These are phyloP conservation scores for Galeopsis tetrahit DNA, from an alignment of 257 asterid species.

Conservation along the genomic window DNA sequence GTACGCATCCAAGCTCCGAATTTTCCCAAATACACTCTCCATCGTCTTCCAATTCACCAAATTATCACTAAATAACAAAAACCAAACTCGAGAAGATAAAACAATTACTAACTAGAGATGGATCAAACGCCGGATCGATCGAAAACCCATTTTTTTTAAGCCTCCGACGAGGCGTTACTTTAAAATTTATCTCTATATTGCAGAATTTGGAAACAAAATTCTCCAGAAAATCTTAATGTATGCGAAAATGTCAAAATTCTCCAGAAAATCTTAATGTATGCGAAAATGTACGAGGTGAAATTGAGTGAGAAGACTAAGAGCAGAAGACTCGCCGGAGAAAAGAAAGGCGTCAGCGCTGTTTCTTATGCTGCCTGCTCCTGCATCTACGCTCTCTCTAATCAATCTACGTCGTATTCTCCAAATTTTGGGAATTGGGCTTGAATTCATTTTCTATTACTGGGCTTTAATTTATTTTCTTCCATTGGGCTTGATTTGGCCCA, in stretches of 20 bases:
- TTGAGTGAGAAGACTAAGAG: conserved; percentile 28
- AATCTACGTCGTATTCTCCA: background rate
- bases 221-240: background rate
- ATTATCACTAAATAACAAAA: conserved; percentile 8
- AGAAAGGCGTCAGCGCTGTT: conserved; percentile 36
- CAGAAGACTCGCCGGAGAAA: conserved; percentile 44
- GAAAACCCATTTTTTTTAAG: conserved; percentile 18
- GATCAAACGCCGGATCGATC: conserved; percentile 39
- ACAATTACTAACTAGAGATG: background rate
- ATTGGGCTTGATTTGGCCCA: background rate
- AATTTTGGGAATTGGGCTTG: background rate
- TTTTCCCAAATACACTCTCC: conserved; percentile 70
- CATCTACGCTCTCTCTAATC: background rate
- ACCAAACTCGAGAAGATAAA: conserved; percentile 3
- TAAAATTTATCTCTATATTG: conserved; percentile 14
- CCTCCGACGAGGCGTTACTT: conserved; percentile 33
- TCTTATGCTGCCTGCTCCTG: conserved; percentile 35
- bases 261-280: background rate
- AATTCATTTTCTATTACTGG: background rate
- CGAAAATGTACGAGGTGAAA: conserved; percentile 6
- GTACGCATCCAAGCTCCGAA: conserved; percentile 84
- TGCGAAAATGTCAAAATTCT: background rate
- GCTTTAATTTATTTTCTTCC: background rate
- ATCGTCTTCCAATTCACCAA: conserved; percentile 40
- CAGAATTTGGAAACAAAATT: conserved; percentile 36